A percentile compares a stretch with the other conserved stretches of the same genome.
Evolutionary conservation across 2,329 filamentous ascomycete genomes (phyloP).

Genomic region (Helminthosporium solani): DNA sequence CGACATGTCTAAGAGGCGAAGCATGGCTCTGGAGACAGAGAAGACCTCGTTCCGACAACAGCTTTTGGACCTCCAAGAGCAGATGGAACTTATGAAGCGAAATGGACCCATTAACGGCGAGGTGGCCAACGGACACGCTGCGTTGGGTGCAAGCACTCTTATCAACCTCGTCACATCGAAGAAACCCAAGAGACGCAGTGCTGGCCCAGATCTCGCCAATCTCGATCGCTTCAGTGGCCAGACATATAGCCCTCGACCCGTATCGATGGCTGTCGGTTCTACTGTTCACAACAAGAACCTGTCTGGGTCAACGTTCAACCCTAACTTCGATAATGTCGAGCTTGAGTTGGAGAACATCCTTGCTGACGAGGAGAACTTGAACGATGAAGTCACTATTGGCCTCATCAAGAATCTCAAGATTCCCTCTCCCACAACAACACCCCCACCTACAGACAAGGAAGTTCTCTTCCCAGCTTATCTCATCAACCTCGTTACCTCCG

Average conservation of each 20-base stretch:
- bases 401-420: slow-evolving; percentile 97
- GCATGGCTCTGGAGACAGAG: slow-evolving; percentile 77
- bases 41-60: slow-evolving; percentile 84
- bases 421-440: slow-evolving; percentile 79
- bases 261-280: slow-evolving; percentile 84
- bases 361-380: slow-evolving; percentile 91
- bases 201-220: slow-evolving; percentile 80
- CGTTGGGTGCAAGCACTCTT: slow-evolving; percentile 62
- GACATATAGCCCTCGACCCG: slow-evolving; percentile 89
- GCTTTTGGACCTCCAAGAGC: slow-evolving; percentile 84
- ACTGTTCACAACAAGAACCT: slow-evolving; percentile 67
- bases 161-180: slow-evolving; percentile 97
- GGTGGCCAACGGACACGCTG: slow-evolving; percentile 61
- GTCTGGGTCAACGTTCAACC: slow-evolving; percentile 74
- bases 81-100: slow-evolving; percentile 83
- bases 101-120: slow-evolving; percentile 66
- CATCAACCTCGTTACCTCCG: slow-evolving; percentile 97
- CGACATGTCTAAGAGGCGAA: slow-evolving; percentile 73
- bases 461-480: slow-evolving; percentile 98
- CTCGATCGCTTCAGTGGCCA: slow-evolving; percentile 85
- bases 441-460: slow-evolving; percentile 95
- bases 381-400: slow-evolving; percentile 95
- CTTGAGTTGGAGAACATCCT: slow-evolving; percentile 91
- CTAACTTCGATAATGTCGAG: slow-evolving; percentile 86
- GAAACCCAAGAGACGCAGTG: slow-evolving; percentile 93